Conservation (phyloP, 2,329 filamentous ascomycete genomes). For the Oidium heveae region DNA sequence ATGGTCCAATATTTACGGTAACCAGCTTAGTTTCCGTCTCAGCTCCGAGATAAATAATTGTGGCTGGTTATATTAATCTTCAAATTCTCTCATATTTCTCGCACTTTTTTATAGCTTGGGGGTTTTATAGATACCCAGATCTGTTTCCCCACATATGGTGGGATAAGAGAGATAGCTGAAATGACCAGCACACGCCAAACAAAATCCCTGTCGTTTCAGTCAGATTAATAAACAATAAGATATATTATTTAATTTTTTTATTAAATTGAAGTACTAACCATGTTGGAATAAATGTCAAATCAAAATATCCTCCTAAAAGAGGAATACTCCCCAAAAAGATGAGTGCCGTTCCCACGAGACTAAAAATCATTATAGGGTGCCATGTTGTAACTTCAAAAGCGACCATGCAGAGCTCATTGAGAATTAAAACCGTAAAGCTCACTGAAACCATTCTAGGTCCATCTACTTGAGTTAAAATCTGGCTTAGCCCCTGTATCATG, state of each 20-base stretch:
- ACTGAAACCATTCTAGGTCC: constrained; percentile 61
- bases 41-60: too few species aligned
- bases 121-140: constrained; percentile 69
- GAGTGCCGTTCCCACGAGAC: constrained; percentile 56
- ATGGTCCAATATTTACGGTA: too few species aligned
- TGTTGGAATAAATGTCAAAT: constrained; percentile 53
- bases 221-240: not conserved
- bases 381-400: constrained; percentile 90
- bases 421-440: constrained; percentile 69
- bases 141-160: constrained; percentile 68
- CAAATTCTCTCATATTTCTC: constrained; percentile 22
- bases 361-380: constrained; percentile 78
- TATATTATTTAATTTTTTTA: not conserved
- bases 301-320: constrained; percentile 74
- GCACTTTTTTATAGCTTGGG: constrained; percentile 85
- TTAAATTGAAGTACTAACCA: constrained; percentile 17
- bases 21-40: too few species aligned
- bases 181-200: constrained; percentile 72
- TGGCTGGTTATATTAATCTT: too few species aligned
- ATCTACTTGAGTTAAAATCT: constrained; percentile 61
- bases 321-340: constrained; percentile 66
- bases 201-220: constrained; percentile 35
- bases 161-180: constrained; percentile 53
- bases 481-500: constrained; percentile 83
- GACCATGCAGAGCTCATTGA: constrained; percentile 95